Evolutionary conservation across 2,329 filamentous ascomycete species (phyloP).

Genomic region (Pyricularia pennisetigena): DNA sequence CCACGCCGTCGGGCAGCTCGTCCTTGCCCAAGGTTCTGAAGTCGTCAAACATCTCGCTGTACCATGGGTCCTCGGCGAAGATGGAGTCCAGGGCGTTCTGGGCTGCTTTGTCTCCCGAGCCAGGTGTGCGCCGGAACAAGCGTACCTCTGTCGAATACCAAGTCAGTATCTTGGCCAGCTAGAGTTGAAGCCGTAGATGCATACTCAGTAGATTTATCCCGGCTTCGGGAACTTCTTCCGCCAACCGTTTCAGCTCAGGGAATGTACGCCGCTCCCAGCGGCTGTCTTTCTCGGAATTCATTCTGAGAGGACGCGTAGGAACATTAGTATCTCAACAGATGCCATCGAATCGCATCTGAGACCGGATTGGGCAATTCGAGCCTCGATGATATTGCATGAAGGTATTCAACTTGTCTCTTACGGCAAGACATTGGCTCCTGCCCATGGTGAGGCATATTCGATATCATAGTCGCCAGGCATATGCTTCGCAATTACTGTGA

Average conservation of each 20-base stretch:
- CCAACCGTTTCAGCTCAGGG: conserved; percentile 48
- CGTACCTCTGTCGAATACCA: conserved; percentile 27
- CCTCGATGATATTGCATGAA: not conserved
- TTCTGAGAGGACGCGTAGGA: conserved; percentile 21
- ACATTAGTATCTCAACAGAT: not conserved
- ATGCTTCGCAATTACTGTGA: conserved; percentile 53
- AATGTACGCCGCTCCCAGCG: conserved; percentile 56
- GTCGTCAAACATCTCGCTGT: conserved; percentile 59
- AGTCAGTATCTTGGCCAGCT: not conserved
- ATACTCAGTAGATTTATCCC: conserved; percentile 70
- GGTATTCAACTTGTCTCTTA: conserved; percentile 24
- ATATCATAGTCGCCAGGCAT: conserved; percentile 92
- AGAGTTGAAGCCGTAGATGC: not conserved
- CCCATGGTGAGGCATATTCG: conserved; percentile 85
- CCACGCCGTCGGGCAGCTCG: conserved; percentile 53
- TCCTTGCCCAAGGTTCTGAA: conserved; percentile 50
- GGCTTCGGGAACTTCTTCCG: conserved; percentile 60
- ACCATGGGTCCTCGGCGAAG: conserved; percentile 62
- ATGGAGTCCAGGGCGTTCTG: conserved; percentile 41
- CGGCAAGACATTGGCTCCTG: conserved; percentile 73
- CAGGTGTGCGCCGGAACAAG: conserved; percentile 35
- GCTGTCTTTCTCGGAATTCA: conserved; percentile 30
- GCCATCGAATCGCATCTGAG: not conserved
- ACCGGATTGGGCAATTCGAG: not conserved
- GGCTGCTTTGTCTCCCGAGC: conserved; percentile 43